A percentile compares a stretch with the other conserved stretches of the same genome.
Conservation (phyloP, 2,329 filamentous ascomycete species). For the Monilinia fructicola region DNA sequence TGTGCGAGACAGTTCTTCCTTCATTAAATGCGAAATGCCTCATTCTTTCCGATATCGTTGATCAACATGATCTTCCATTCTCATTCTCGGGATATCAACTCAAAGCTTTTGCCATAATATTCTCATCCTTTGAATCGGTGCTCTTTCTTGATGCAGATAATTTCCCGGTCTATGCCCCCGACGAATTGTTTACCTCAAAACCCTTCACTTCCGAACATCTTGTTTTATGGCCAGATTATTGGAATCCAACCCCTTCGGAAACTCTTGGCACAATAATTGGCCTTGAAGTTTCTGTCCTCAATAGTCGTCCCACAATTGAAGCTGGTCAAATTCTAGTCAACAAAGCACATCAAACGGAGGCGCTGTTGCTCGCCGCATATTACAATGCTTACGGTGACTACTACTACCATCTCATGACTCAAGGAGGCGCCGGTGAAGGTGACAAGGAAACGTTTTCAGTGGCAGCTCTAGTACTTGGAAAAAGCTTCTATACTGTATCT, state of each 20-base stretch:
- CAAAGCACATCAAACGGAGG: constrained; percentile 45
- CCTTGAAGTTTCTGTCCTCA: constrained; percentile 6
- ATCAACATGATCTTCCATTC: constrained; percentile 32
- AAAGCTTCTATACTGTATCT: constrained; percentile 42
- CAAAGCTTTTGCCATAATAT: constrained; percentile 48
- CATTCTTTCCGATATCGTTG: constrained; percentile 32
- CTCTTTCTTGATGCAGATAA: constrained; percentile 51
- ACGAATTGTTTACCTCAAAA: constrained; percentile 44
- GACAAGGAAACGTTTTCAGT: constrained; percentile 53
- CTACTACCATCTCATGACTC: constrained; percentile 33
- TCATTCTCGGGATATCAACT: constrained; percentile 40
- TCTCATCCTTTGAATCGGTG: constrained; percentile 51
- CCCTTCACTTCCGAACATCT: constrained; percentile 46
- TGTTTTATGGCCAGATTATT: constrained; percentile 51
- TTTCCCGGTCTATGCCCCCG: constrained; percentile 46
- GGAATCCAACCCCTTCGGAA: constrained; percentile 44
- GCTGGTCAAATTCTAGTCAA: constrained; percentile 47
- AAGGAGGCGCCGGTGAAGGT: constrained; percentile 50
- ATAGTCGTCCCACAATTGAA: constrained; percentile 39
- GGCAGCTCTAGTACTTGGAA: constrained; percentile 45
- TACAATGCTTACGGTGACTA: constrained; percentile 48
- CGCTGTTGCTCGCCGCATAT: constrained; percentile 49
- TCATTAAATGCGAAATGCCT: constrained; percentile 44
- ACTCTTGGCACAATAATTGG: constrained; percentile 19
- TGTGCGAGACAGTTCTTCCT: constrained; percentile 44